These are phyloP conservation scores for Xylaria sp. DNA, from an alignment of 2,329 filamentous ascomycete species.

Conservation along the genomic window DNA sequence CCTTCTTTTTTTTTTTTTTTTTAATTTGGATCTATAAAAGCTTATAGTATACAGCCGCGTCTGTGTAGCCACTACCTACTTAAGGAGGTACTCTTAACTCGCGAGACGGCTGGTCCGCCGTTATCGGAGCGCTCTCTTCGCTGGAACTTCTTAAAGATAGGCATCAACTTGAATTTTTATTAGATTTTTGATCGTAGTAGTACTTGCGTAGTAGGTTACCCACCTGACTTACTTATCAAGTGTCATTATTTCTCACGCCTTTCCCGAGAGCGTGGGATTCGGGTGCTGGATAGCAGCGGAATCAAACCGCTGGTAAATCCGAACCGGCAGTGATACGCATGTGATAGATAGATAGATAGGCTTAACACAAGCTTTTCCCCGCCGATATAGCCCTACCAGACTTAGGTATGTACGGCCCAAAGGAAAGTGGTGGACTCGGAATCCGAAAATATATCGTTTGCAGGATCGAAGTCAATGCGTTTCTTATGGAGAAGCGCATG, in stretches of 20 bases:
- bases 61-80: background rate
- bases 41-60: constrained; percentile 6
- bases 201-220: no score
- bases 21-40: background rate
- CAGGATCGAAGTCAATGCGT: background rate
- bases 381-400: background rate
- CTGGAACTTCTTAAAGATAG: background rate
- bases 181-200: no score
- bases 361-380: background rate
- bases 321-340: background rate
- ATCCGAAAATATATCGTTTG: background rate
- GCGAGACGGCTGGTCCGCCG: background rate
- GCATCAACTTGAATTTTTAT: constrained; percentile 2
- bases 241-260: background rate
- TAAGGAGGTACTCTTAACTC: no score
- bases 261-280: background rate
- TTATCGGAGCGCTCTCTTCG: background rate
- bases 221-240: no score
- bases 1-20: no score
- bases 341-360: background rate
- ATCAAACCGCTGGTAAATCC: background rate
- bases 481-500: background rate
- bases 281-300: background rate
- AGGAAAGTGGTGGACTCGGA: background rate
- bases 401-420: background rate